These are phyloP conservation scores for Rhizopogon roseolus DNA, from an alignment of 768 basidiomycete genomes.

Conservation along the genomic window DNA sequence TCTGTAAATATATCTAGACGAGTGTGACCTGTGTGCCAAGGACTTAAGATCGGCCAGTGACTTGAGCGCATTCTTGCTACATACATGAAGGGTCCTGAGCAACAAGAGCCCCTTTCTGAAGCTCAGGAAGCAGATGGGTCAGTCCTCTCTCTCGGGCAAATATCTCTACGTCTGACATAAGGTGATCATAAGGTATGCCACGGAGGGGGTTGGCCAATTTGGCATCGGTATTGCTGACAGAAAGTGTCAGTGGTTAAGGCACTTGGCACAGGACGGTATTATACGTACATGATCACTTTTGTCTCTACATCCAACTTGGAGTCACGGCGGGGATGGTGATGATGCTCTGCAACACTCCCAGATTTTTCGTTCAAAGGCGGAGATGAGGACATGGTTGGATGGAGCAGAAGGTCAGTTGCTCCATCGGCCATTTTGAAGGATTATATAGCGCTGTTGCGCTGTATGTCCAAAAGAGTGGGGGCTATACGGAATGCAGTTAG, in stretches of 20 bases:
- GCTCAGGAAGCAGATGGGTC: constrained; percentile 37
- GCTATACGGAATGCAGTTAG: constrained; percentile 13
- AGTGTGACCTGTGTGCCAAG: constrained; percentile 34
- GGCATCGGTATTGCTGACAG: constrained; percentile 29
- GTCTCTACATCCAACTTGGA: constrained; percentile 14
- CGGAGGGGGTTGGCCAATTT: constrained; percentile 53
- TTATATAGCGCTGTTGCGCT: background rate
- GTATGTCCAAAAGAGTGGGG: background rate
- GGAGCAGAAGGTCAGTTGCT: constrained; percentile 11
- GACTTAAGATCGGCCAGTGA: constrained; percentile 12
- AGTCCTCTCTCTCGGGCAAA: constrained; percentile 46
- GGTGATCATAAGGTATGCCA: constrained; percentile 55
- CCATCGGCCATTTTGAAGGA: background rate
- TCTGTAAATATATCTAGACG: constrained; percentile 34
- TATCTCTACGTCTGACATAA: constrained; percentile 53
- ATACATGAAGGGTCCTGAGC: constrained; percentile 60
- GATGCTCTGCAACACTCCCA: background rate
- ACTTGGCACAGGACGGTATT: background rate
- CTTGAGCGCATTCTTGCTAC: constrained; percentile 32
- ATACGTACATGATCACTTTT: constrained; percentile 13
- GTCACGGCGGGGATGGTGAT: background rate
- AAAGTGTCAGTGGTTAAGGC: background rate
- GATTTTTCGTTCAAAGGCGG: constrained; percentile 15
- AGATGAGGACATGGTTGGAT: constrained; percentile 13
- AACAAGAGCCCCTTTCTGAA: constrained; percentile 69